A percentile compares a stretch with the other conserved stretches of the same genome.
phyloP scores from a whole-genome alignment of 169 alveolate genomes.

The Cryptosporidium bovis region DNA sequence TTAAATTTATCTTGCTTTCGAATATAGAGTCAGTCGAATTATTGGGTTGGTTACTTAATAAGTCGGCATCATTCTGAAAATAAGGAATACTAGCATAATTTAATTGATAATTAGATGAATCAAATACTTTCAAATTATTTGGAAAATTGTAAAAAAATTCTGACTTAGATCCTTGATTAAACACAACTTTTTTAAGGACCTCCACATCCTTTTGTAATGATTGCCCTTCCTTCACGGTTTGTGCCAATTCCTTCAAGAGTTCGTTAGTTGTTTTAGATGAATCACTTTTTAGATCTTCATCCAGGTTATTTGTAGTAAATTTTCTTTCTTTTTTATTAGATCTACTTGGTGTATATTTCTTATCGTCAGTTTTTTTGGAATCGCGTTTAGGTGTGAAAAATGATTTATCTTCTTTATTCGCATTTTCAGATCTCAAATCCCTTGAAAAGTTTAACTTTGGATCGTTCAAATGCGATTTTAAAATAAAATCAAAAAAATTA shows the following conservation, averaged over 20 bases:
- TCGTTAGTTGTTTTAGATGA: conserved; percentile 48
- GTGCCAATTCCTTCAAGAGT: conserved; percentile 46
- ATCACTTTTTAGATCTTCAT: background rate
- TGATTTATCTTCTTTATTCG: background rate
- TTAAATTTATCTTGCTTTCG: too few species aligned
- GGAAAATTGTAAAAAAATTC: conserved; percentile 3
- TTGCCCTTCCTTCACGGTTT: conserved; percentile 68
- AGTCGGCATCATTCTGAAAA: background rate
- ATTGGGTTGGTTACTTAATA: too few species aligned
- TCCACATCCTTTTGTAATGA: conserved; percentile 73
- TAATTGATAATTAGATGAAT: background rate
- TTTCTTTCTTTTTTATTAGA: conserved; percentile 31
- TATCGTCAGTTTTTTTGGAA: conserved; percentile 24
- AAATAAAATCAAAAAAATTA: conserved; percentile 61
- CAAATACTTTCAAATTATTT: background rate
- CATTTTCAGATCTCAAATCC: background rate
- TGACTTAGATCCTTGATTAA: conserved; percentile 35
- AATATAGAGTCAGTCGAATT: too few species aligned
- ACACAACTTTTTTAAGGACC: conserved; percentile 63
- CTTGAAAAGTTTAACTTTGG: conserved; percentile 10
- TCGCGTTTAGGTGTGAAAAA: conserved; percentile 8
- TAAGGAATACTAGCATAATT: background rate
- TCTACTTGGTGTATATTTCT: conserved; percentile 14
- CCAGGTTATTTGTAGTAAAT: background rate
- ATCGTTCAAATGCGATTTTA: conserved; percentile 53